A percentile compares a stretch with the other conserved stretches of the same genome.
Conservation (phyloP, 768 basidiomycete species). For the Dioszegia hungarica region DNA sequence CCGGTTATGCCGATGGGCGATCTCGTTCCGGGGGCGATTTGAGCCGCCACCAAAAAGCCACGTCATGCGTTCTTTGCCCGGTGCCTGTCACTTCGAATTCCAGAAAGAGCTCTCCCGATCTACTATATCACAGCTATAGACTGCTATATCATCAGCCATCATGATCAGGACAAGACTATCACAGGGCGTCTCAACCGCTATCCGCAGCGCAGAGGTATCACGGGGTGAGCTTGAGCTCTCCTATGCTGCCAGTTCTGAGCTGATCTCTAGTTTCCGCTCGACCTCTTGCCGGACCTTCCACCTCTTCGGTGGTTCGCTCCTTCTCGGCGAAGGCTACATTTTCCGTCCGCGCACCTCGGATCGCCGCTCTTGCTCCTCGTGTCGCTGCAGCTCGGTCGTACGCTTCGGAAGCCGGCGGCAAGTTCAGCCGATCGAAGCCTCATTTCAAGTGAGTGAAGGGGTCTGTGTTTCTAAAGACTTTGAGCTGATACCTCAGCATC, state of each 20-base stretch:
- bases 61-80: too few species aligned
- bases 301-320: neutral
- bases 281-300: slow-evolving; percentile 11
- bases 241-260: too few species aligned
- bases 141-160: neutral
- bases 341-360: slow-evolving; percentile 1
- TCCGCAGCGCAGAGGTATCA: slow-evolving; percentile 13
- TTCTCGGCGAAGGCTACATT: slow-evolving; percentile 5
- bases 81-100: too few species aligned
- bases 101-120: neutral
- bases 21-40: neutral
- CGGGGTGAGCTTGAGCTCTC: slow-evolving; percentile 7
- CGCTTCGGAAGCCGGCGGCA: slow-evolving; percentile 47
- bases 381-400: slow-evolving; percentile 22
- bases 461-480: too few species aligned
- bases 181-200: slow-evolving; percentile 9
- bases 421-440: slow-evolving; percentile 48
- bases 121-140: neutral
- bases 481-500: slow-evolving; percentile 36
- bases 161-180: slow-evolving; percentile 26
- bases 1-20: neutral
- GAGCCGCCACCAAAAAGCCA: too few species aligned
- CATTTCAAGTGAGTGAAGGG: slow-evolving; percentile 49
- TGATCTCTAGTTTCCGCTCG: slow-evolving; percentile 11
- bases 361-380: slow-evolving; percentile 14